Percentiles rank a stretch among this genome's conserved stretches.
Conservation (phyloP, 768 basidiomycete genomes). For the Amanita subjunquillea region DNA sequence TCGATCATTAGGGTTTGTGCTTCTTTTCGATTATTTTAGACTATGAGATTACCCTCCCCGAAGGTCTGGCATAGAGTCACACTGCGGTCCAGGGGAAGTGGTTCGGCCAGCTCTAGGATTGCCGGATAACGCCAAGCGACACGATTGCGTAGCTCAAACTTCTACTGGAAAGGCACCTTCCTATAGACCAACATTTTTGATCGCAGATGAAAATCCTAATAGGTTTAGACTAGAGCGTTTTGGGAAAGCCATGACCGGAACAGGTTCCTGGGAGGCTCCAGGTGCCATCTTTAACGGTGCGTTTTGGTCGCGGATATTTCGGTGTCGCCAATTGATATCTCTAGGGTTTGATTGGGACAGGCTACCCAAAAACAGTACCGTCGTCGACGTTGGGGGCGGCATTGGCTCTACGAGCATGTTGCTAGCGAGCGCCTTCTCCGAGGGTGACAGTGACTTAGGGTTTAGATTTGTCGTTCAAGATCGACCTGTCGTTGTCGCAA, state of each 20-base stretch:
- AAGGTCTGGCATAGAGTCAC: background rate
- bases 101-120: conserved; percentile 2
- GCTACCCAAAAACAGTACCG: conserved; percentile 35
- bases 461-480: conserved; percentile 57
- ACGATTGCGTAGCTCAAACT: background rate
- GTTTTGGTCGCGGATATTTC: conserved; percentile 7
- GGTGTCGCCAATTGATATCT: background rate
- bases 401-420: conserved; percentile 37
- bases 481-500: conserved; percentile 38
- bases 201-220: conserved; percentile 23
- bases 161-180: background rate
- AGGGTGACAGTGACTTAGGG: conserved; percentile 8
- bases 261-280: conserved; percentile 60
- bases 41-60: background rate
- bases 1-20: conserved; percentile 1
- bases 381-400: conserved; percentile 66
- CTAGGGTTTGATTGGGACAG: conserved; percentile 51
- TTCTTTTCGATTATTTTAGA: conserved; percentile 1
- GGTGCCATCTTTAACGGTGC: conserved; percentile 46
- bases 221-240: conserved; percentile 54
- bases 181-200: background rate
- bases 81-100: conserved; percentile 2
- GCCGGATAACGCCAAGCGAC: background rate
- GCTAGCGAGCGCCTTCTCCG: conserved; percentile 24
- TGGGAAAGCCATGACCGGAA: conserved; percentile 68